Base-by-base conservation (phyloP, 345 rosid genomes). In the Sapria himalayana region DNA sequence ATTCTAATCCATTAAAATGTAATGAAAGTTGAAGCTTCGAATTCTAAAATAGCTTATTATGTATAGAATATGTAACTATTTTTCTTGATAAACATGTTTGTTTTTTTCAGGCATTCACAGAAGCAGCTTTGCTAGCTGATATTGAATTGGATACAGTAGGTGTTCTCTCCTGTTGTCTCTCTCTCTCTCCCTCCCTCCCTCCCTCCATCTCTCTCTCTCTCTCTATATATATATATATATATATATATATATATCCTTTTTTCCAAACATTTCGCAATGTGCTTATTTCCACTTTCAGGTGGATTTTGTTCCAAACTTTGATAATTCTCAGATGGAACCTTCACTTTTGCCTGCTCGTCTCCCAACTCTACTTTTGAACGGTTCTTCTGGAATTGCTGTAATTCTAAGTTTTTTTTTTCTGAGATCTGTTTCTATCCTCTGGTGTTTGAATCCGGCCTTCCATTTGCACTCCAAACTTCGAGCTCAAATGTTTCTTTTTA, bases 341-440 rank as follows among this genome's bases (percentile, higher is more conserved):
- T 62, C 89, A 35, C 72, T 86, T 53, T 55, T 86, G 42, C 97
- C 97, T 42, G 80, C 97, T 46, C 84, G 94, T 45, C 82, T 86
- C 42, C 97, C 97, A 57, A 71, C 74, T 24, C 39, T 86, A 25
- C 56, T 86, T 56, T 56, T 86, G 60, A 86, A 86, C 69, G 97
- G 97, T 39, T 74, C 94, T 57, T 76, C 97, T 45, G 97, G 97
- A 47, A 86, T 86, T 66, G 97, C 93, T 58, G 97, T 86, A 62
- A 57, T 54, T 48, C 39, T 40, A 10, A 49, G 25, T 20, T 19
- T 4, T 39, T 15, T 42, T 24, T 25, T 37, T 24, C 15, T 51
- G 19, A 18, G 37, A 11, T 29, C n/a, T 33, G 37, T 31, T 33
- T 29, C 6, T 23, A 27, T 13, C 29, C 29, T 22, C 22, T 46